phyloP scores from a whole-genome alignment of 2,329 filamentous ascomycete species.

The Aureobasidium sp. region DNA sequence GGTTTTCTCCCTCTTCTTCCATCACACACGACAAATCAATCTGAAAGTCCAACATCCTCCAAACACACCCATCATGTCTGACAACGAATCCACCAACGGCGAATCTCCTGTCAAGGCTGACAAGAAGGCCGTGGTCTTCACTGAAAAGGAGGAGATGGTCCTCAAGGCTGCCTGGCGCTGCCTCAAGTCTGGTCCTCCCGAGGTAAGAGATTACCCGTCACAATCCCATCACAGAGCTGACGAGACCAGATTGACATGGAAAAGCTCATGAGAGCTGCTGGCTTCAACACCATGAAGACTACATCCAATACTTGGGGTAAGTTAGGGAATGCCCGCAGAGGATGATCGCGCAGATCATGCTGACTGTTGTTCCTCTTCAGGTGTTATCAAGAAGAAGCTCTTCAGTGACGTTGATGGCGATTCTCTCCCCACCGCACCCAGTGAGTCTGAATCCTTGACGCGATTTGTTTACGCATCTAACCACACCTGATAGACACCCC shows the following conservation, averaged over 20 bases:
- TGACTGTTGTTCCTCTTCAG: neutral
- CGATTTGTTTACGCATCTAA: neutral
- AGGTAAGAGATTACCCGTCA: conserved; percentile 12
- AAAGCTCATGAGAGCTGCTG: conserved; percentile 19
- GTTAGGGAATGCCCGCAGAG: neutral
- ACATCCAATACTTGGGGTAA: conserved; percentile 25
- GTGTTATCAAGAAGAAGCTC: conserved; percentile 25
- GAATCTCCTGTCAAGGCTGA: neutral
- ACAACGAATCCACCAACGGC: neutral
- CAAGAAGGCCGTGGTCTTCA: conserved; percentile 16
- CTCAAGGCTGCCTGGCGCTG: conserved; percentile 24
- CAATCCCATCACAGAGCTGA: neutral
- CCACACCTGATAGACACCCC: neutral
- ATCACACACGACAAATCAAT: neutral
- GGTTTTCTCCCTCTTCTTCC: neutral
- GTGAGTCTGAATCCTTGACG: neutral
- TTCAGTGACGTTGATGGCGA: conserved; percentile 15
- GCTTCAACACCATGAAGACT: conserved; percentile 26
- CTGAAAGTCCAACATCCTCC: neutral
- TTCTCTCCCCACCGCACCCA: neutral
- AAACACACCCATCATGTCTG: neutral
- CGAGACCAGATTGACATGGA: conserved; percentile 21
- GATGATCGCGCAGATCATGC: neutral
- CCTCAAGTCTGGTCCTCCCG: conserved; percentile 25
- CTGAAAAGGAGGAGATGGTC: conserved; percentile 21